These are phyloP conservation scores for Pseudogymnoascus sp. DNA, from an alignment of 2,329 filamentous ascomycete genomes.

Conservation along the genomic window DNA sequence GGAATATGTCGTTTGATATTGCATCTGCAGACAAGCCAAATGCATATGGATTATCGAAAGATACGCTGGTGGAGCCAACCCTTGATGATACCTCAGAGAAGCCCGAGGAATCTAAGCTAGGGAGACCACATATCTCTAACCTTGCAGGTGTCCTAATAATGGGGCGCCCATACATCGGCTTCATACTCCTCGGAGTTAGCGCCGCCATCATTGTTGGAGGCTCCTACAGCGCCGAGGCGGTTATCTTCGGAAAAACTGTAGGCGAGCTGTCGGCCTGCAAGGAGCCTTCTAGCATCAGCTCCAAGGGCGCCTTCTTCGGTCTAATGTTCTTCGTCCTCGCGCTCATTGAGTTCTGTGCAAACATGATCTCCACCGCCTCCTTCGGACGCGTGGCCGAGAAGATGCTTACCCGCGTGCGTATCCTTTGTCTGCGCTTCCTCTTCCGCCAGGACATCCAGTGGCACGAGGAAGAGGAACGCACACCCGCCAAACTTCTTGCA, in stretches of 20 bases:
- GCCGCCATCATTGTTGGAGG: conserved; percentile 42
- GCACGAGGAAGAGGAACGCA: conserved; percentile 61
- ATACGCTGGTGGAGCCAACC: conserved; percentile 13
- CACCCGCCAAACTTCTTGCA: conserved; percentile 55
- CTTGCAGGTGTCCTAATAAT: conserved; percentile 18
- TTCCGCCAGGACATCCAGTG: conserved; percentile 63
- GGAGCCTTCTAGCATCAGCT: conserved; percentile 19
- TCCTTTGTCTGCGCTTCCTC: conserved; percentile 58
- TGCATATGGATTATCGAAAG: conserved; percentile 18
- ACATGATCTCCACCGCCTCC: conserved; percentile 49
- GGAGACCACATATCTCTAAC: conserved; percentile 22
- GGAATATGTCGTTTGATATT: conserved; percentile 9
- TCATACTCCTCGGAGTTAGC: conserved; percentile 37
- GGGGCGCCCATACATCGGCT: conserved; percentile 34
- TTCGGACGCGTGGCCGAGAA: conserved; percentile 57
- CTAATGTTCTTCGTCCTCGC: conserved; percentile 45
- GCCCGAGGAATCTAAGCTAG: conserved; percentile 10
- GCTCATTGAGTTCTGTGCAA: conserved; percentile 53
- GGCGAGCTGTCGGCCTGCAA: conserved; percentile 44
- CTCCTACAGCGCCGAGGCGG: conserved; percentile 46
- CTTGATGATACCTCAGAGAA: conserved; percentile 44
- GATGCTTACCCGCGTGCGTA: conserved; percentile 56
- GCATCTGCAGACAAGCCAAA: not conserved
- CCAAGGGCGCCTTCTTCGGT: conserved; percentile 34
- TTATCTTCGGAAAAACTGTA: conserved; percentile 50